Conservation (phyloP, 2,329 filamentous ascomycete genomes). For the Dryadomyces sulphureus region DNA sequence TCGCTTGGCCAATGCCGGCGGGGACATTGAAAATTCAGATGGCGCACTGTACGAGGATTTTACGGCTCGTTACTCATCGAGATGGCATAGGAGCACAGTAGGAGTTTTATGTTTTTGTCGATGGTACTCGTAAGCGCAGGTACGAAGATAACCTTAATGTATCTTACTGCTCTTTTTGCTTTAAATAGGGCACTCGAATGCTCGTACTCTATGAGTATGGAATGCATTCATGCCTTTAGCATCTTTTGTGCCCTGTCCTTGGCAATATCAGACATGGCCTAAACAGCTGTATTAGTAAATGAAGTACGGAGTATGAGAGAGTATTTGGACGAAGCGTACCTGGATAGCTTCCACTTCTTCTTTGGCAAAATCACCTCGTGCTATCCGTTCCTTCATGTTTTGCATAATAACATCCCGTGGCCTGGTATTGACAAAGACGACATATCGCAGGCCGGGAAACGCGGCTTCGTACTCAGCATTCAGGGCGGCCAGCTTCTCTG, state of each 20-base stretch:
- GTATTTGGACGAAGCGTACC: slow-evolving; percentile 29
- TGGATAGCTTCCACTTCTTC: slow-evolving; percentile 64
- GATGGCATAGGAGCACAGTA: too few species aligned
- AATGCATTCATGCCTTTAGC: too few species aligned
- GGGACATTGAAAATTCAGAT: neutral
- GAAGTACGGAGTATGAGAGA: neutral
- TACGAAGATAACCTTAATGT: too few species aligned
- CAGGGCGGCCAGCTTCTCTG: slow-evolving; percentile 39
- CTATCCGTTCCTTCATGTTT: slow-evolving; percentile 66
- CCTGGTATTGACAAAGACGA: slow-evolving; percentile 83
- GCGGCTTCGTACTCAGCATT: slow-evolving; percentile 67
- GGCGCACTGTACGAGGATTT: neutral
- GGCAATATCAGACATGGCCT: slow-evolving; percentile 91
- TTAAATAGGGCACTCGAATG: neutral
- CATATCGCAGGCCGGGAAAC: slow-evolving; percentile 75
- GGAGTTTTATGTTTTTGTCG: too few species aligned
- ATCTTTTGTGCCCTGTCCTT: slow-evolving; percentile 61
- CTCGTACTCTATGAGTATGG: too few species aligned
- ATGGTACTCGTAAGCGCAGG: too few species aligned
- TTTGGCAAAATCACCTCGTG: slow-evolving; percentile 43
- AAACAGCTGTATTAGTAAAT: slow-evolving; percentile 6
- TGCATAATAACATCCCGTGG: slow-evolving; percentile 60
- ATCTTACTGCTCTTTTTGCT: neutral
- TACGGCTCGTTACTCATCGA: too few species aligned
- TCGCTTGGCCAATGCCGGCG: slow-evolving; percentile 4